These are phyloP conservation scores for Pythium periplocum DNA, from an alignment of 352 stramenopile species.

Conservation along the genomic window DNA sequence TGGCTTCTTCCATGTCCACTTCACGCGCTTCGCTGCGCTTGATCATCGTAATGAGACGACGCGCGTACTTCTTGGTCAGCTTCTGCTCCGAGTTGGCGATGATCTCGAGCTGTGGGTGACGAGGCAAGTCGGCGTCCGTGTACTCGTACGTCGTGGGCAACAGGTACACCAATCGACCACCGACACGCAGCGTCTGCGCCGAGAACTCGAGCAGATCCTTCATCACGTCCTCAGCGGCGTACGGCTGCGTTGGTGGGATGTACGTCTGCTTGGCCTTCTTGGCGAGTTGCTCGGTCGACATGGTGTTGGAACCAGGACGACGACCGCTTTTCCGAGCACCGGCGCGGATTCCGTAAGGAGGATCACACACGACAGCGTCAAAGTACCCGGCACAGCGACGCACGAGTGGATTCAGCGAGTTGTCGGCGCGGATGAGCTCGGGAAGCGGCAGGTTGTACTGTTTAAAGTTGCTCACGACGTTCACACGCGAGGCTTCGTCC, in stretches of 20 bases:
- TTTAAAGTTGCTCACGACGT: conserved; percentile 86
- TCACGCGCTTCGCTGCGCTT: conserved; percentile 34
- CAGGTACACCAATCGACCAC: conserved; percentile 83
- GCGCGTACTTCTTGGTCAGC: conserved; percentile 79
- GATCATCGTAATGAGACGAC: conserved; percentile 84
- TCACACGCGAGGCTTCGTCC: conserved; percentile 32
- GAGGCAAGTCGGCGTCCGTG: conserved; percentile 70
- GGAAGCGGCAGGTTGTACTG: conserved; percentile 92
- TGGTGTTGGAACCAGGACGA: conserved; percentile 21
- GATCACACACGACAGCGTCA: conserved; percentile 91
- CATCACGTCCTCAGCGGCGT: conserved; percentile 96
- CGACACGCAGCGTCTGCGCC: conserved; percentile 62
- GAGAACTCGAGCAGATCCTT: conserved; percentile 93
- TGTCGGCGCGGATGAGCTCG: conserved; percentile 94
- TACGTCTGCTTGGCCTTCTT: conserved; percentile 70
- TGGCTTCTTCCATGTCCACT: conserved; percentile 7
- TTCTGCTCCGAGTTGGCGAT: conserved; percentile 82
- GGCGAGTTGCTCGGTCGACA: conserved; percentile 21
- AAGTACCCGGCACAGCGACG: conserved; percentile 54
- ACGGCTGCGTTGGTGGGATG: conserved; percentile 94
- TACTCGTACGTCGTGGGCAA: conserved; percentile 83
- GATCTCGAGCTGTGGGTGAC: conserved; percentile 60
- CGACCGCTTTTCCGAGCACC: conserved; percentile 92
- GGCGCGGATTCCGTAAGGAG: conserved; percentile 92
- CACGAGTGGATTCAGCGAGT: conserved; percentile 62